These are phyloP conservation scores for Knoxdaviesia proteae DNA, from an alignment of 2,329 filamentous ascomycete species.

Conservation along the genomic window DNA sequence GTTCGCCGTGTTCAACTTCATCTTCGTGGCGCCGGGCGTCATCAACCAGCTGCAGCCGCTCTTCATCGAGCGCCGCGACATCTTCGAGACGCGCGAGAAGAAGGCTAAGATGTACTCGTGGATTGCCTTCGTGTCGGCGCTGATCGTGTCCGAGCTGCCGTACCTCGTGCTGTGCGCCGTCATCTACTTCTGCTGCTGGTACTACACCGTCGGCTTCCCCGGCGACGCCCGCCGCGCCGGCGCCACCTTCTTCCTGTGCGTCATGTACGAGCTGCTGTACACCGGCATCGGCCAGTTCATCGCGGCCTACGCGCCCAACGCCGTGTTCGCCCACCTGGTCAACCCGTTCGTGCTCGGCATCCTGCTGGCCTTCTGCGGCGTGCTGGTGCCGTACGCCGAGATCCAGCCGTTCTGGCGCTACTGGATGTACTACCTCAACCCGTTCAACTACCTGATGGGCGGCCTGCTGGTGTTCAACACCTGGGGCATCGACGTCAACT, in stretches of 20 bases:
- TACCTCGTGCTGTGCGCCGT: slow-evolving; percentile 45
- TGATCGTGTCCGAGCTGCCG: slow-evolving; percentile 48
- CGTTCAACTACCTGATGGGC: slow-evolving; percentile 40
- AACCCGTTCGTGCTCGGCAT: slow-evolving; percentile 35
- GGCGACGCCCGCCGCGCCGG: slow-evolving; percentile 23
- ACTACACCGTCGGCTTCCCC: slow-evolving; percentile 27
- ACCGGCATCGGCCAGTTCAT: slow-evolving; percentile 40
- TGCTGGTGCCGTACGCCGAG: slow-evolving; percentile 44
- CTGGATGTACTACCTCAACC: slow-evolving; percentile 43
- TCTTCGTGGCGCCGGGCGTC: slow-evolving; percentile 37
- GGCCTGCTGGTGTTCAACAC: slow-evolving; percentile 29
- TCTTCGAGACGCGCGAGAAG: slow-evolving; percentile 37
- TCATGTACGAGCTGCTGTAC: slow-evolving; percentile 39
- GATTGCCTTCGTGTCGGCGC: slow-evolving; percentile 44
- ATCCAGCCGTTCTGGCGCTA: slow-evolving; percentile 47
- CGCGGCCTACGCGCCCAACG: slow-evolving; percentile 41
- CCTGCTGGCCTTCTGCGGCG: slow-evolving; percentile 52
- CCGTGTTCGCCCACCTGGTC: slow-evolving; percentile 34
- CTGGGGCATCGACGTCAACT: slow-evolving; percentile 25
- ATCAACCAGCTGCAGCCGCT: slow-evolving; percentile 37
- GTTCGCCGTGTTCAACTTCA: slow-evolving; percentile 42
- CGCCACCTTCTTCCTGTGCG: slow-evolving; percentile 29
- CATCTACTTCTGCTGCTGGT: slow-evolving; percentile 42
- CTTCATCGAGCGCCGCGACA: slow-evolving; percentile 33
- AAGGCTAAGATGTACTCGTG: slow-evolving; percentile 41